Conservation (phyloP, 495 filamentous ascomycete species). For the Annulohypoxylon moriforme region DNA sequence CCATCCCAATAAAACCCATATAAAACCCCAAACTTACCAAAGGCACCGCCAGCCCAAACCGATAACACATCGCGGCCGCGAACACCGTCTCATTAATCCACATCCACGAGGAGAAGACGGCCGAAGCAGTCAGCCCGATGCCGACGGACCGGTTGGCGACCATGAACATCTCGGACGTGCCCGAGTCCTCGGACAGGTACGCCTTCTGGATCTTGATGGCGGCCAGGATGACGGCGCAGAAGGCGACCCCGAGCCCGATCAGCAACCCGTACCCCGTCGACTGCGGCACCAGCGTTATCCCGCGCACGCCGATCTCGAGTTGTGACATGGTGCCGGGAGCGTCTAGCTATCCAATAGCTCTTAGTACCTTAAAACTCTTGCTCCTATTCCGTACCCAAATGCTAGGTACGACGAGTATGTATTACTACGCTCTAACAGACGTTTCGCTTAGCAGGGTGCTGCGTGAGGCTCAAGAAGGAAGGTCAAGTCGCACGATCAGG, state of each 20-base stretch:
- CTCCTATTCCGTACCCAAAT: not conserved
- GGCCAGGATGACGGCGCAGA: slow-evolving; percentile 64
- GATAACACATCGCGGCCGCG: slow-evolving; percentile 78
- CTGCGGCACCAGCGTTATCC: slow-evolving; percentile 50
- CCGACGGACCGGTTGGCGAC: slow-evolving; percentile 87
- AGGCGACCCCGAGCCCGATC: slow-evolving; percentile 71
- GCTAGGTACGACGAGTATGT: not conserved
- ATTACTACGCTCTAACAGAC: not conserved
- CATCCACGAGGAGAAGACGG: slow-evolving; percentile 86
- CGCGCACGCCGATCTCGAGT: slow-evolving; percentile 30
- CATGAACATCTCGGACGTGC: slow-evolving; percentile 89
- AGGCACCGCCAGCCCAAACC: slow-evolving; percentile 82
- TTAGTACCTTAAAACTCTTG: not conserved
- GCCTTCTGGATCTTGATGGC: slow-evolving; percentile 79
- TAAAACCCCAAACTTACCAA: slow-evolving; percentile 56
- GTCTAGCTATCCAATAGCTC: not conserved
- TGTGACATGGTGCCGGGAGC: slow-evolving; percentile 28
- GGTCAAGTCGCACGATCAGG: not conserved
- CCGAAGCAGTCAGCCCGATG: slow-evolving; percentile 81
- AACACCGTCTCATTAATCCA: slow-evolving; percentile 79
- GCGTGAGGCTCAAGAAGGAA: slow-evolving; percentile 8
- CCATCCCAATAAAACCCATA: not conserved
- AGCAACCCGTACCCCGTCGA: slow-evolving; percentile 78
- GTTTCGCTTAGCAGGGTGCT: not conserved
- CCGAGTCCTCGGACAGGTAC: slow-evolving; percentile 76